phyloP scores from a whole-genome alignment of 2,329 filamentous ascomycete species.

The Colletotrichum eremochloae region DNA sequence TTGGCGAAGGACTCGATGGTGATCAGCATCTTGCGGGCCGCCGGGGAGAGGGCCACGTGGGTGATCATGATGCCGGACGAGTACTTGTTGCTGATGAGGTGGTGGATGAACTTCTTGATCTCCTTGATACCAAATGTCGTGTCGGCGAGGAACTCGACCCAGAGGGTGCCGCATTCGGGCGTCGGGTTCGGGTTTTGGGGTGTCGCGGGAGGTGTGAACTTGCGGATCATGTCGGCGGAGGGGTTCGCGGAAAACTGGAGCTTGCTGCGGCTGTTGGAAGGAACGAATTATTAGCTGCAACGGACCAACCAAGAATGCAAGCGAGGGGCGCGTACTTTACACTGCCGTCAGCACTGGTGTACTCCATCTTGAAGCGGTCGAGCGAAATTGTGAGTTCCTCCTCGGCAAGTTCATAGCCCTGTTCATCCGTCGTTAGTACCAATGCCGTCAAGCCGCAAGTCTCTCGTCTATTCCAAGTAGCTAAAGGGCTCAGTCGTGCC shows the following conservation, averaged over 20 bases:
- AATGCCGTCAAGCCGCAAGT: neutral
- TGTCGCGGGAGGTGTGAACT: slow-evolving; percentile 81
- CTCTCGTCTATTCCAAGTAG: neutral
- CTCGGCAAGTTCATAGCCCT: slow-evolving; percentile 95
- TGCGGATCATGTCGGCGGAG: slow-evolving; percentile 84
- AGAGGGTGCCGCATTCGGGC: slow-evolving; percentile 87
- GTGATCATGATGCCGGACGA: slow-evolving; percentile 93
- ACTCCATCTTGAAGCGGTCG: slow-evolving; percentile 82
- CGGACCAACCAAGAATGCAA: neutral
- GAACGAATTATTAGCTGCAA: slow-evolving; percentile 22
- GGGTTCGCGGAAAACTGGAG: slow-evolving; percentile 93
- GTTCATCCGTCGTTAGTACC: slow-evolving; percentile 45
- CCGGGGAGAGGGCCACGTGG: slow-evolving; percentile 83
- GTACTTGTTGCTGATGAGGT: slow-evolving; percentile 84
- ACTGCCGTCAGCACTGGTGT: slow-evolving; percentile 78
- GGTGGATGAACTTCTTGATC: slow-evolving; percentile 89
- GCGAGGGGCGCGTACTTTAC: slow-evolving; percentile 73
- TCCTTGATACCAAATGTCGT: slow-evolving; percentile 89
- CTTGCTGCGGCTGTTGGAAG: slow-evolving; percentile 74
- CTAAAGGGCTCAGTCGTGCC: too few species aligned
- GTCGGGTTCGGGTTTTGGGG: slow-evolving; percentile 76
- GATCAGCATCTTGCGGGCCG: slow-evolving; percentile 88
- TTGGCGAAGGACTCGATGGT: slow-evolving; percentile 81
- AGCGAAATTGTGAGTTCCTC: slow-evolving; percentile 90
- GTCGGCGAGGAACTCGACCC: slow-evolving; percentile 91